A percentile compares a stretch with the other conserved stretches of the same genome.
These are phyloP conservation scores for Trichomonascaceae sp. DNA, from an alignment of 1,139 yeast species.

Conservation along the genomic window DNA sequence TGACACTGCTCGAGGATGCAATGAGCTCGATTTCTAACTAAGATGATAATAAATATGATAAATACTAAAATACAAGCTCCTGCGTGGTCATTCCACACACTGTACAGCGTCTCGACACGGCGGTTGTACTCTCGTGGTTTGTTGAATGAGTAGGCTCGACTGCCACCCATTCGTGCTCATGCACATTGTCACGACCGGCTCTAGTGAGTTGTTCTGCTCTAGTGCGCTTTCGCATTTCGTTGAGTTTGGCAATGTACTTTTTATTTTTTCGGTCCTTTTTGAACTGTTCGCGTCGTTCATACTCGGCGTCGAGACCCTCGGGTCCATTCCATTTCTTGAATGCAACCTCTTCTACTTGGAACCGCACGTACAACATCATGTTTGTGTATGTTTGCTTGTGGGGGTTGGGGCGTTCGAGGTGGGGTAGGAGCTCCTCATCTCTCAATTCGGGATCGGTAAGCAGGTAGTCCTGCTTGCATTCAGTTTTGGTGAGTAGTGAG, in stretches of 20 bases:
- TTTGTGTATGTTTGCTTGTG: slow-evolving; percentile 77
- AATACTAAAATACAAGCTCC: slow-evolving; percentile 36
- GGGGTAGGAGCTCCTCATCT: slow-evolving; percentile 53
- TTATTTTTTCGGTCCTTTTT: slow-evolving; percentile 65
- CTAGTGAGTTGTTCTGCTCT: slow-evolving; percentile 85
- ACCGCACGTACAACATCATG: slow-evolving; percentile 83
- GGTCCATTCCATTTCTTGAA: slow-evolving; percentile 91
- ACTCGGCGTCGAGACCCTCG: slow-evolving; percentile 82
- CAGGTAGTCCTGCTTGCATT: slow-evolving; percentile 83
- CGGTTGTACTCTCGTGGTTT: slow-evolving; percentile 13
- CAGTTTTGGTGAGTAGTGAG: slow-evolving; percentile 84
- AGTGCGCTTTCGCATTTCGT: slow-evolving; percentile 80
- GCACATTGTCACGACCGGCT: slow-evolving; percentile 34
- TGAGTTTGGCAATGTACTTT: slow-evolving; percentile 58
- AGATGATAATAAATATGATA: slow-evolving; percentile 1
- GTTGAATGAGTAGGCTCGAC: no score
- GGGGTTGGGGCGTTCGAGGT: slow-evolving; percentile 87
- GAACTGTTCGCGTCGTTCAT: slow-evolving; percentile 68
- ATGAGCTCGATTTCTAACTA: slow-evolving; percentile 4
- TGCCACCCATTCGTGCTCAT: slow-evolving; percentile 70
- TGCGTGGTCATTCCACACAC: slow-evolving; percentile 81
- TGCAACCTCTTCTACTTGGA: slow-evolving; percentile 85
- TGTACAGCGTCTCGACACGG: slow-evolving; percentile 48
- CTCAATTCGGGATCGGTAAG: slow-evolving; percentile 84
- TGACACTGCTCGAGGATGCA: slow-evolving; percentile 41